Percentiles rank a stretch among this genome's conserved stretches.
These are phyloP conservation scores for Suillus luteus DNA, from an alignment of 768 basidiomycete genomes.

Conservation along the genomic window DNA sequence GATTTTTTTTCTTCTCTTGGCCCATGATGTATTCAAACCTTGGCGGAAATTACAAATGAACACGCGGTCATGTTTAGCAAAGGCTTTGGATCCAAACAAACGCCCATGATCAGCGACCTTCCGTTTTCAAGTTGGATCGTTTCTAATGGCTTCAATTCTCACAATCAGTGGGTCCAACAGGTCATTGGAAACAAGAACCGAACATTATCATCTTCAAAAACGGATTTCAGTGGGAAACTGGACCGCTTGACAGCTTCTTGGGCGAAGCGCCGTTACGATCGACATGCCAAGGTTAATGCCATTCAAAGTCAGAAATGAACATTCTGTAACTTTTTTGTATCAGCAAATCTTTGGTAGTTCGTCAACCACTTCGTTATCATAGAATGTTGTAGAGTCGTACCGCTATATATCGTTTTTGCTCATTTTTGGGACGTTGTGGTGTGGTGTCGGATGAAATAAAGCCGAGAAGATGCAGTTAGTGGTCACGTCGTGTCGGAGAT, in stretches of 20 bases:
- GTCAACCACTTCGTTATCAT: too few relatives aligned
- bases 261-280: background rate
- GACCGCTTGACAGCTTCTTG: background rate
- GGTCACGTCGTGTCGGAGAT: too few relatives aligned
- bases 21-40: background rate
- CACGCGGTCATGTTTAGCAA: background rate
- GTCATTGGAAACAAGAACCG: background rate
- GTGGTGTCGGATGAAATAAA: too few relatives aligned
- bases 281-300: background rate
- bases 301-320: background rate
- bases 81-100: background rate
- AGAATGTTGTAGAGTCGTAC: too few relatives aligned
- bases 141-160: background rate
- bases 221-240: background rate
- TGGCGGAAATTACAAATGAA: background rate
- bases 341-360: too few relatives aligned
- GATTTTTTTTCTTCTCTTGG: background rate
- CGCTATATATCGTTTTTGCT: too few relatives aligned
- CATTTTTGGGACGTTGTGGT: too few relatives aligned
- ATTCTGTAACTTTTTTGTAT: too few relatives aligned
- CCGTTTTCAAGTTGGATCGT: background rate
- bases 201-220: background rate
- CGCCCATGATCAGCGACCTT: background rate
- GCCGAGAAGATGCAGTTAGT: too few relatives aligned
- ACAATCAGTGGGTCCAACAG: background rate